Conservation (phyloP, 352 stramenopile genomes). For the Phytophthora uliginosa region DNA sequence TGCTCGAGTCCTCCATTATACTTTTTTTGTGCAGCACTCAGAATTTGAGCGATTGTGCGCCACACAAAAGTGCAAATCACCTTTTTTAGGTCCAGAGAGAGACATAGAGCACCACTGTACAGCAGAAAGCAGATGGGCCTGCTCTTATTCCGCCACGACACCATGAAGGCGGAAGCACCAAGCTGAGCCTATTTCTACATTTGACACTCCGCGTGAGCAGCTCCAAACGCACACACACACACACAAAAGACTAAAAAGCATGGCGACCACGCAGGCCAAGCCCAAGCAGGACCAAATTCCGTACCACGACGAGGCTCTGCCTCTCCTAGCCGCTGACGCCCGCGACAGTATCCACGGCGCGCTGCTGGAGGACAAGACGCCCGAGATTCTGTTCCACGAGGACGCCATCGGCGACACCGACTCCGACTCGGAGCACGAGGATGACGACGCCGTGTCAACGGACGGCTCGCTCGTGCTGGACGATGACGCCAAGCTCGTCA, state of each 20-base stretch:
- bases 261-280: neutral
- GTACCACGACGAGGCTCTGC: constrained; percentile 24
- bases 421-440: constrained; percentile 37
- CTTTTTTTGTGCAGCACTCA: neutral
- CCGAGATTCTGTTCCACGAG: constrained; percentile 46
- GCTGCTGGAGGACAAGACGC: constrained; percentile 40
- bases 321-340: constrained; percentile 17
- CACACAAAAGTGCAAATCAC: constrained; percentile 23
- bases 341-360: constrained; percentile 28
- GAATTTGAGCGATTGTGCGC: neutral
- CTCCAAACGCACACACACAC: neutral
- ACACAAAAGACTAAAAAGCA: neutral
- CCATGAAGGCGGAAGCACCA: constrained; percentile 12
- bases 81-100: constrained; percentile 10
- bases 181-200: constrained; percentile 32
- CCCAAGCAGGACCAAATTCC: neutral
- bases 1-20: neutral
- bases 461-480: constrained; percentile 32
- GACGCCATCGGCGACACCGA: constrained; percentile 41
- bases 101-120: constrained; percentile 5
- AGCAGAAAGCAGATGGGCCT: constrained; percentile 19
- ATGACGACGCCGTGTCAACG: constrained; percentile 30
- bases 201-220: constrained; percentile 6
- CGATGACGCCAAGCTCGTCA: constrained; percentile 24
- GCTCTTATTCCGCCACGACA: constrained; percentile 22